phyloP scores from a whole-genome alignment of 148 eudicot species.

The Vaccinium darrowii region DNA sequence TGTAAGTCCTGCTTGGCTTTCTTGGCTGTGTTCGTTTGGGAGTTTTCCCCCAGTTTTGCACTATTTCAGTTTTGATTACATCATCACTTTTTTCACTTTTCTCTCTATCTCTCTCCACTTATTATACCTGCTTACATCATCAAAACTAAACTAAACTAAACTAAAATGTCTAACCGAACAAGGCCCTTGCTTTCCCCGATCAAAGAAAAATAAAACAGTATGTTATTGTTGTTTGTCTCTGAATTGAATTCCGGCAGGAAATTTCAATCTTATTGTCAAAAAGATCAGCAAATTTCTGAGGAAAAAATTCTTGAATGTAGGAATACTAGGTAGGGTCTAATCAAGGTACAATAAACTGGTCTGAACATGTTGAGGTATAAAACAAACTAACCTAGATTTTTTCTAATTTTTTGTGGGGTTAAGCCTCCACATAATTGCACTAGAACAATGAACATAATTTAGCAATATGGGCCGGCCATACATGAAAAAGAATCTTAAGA shows the following conservation, averaged over 20 bases:
- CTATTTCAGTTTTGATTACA: too few relatives aligned
- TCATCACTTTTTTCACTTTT: too few relatives aligned
- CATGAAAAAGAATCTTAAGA: neutral
- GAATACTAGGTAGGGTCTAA: neutral
- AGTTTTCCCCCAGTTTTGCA: too few relatives aligned
- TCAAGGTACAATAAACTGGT: neutral
- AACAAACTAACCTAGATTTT: neutral
- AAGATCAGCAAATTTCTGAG: neutral
- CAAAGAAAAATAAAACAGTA: too few relatives aligned
- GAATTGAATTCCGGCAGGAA: neutral
- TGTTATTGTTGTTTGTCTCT: neutral
- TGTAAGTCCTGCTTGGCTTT: too few relatives aligned
- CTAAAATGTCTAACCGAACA: too few relatives aligned
- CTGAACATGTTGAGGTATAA: neutral
- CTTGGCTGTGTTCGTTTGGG: too few relatives aligned
- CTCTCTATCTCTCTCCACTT: too few relatives aligned
- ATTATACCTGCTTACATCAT: too few relatives aligned
- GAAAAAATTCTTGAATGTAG: neutral
- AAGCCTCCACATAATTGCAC: neutral
- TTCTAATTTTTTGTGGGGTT: neutral
- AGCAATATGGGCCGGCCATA: neutral
- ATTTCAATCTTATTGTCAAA: neutral
- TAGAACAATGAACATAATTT: neutral
- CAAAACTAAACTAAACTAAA: too few relatives aligned
- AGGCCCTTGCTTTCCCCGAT: too few relatives aligned